These are phyloP conservation scores for Kodamaea sp. DNA, from an alignment of 1,139 yeast species.

Conservation along the genomic window DNA sequence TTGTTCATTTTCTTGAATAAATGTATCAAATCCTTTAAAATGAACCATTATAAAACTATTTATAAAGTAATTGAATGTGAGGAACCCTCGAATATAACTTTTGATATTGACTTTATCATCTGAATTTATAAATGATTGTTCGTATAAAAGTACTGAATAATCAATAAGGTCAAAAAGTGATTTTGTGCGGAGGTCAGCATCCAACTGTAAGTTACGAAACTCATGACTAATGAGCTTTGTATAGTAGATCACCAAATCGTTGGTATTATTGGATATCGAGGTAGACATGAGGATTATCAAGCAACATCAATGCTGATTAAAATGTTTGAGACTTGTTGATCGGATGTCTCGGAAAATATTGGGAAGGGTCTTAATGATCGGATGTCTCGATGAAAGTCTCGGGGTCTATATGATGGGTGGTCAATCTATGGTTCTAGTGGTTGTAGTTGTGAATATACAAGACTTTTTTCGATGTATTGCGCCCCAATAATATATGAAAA, in stretches of 20 bases:
- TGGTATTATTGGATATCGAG: neutral
- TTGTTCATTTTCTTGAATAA: constrained; percentile 35
- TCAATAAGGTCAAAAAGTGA: constrained; percentile 45
- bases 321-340: no score
- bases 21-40: constrained; percentile 43
- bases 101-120: constrained; percentile 15
- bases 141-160: constrained; percentile 40
- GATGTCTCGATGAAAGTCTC: no score
- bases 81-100: constrained; percentile 36
- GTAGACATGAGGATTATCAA: no score
- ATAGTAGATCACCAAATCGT: constrained; percentile 18
- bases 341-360: no score
- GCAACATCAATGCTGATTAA: no score
- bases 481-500: no score
- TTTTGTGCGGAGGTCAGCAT: constrained; percentile 26
- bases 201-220: constrained; percentile 37
- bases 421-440: no score
- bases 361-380: no score
- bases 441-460: no score
- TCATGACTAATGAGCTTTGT: constrained; percentile 31
- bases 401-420: no score
- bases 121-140: constrained; percentile 19
- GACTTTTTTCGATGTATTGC: no score
- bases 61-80: constrained; percentile 43
- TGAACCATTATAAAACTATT: constrained; percentile 44